A percentile compares a stretch with the other conserved stretches of the same genome.
phyloP scores from a whole-genome alignment of 495 filamentous ascomycete genomes.

The Cenococcum geophilum region DNA sequence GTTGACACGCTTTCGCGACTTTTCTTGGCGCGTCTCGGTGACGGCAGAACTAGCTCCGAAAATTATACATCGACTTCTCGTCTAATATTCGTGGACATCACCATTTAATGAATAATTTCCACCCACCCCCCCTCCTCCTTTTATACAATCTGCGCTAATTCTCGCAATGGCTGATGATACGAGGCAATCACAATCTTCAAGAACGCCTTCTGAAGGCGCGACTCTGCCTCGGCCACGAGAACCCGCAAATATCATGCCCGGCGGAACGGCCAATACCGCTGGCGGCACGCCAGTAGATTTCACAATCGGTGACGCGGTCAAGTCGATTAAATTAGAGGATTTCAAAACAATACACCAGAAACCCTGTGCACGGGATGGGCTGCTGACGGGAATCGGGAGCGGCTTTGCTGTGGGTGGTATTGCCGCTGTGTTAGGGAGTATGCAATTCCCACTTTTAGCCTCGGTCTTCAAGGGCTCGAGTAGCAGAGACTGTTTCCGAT shows the following conservation, averaged over 20 bases:
- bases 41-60: no score
- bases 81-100: conserved; percentile 3
- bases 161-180: conserved; percentile 53
- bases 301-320: conserved; percentile 57
- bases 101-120: conserved; percentile 1
- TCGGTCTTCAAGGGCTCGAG: conserved; percentile 4
- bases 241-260: conserved; percentile 43
- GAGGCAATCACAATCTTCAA: conserved; percentile 25
- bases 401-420: conserved; percentile 69
- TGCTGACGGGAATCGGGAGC: conserved; percentile 73
- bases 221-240: conserved; percentile 5
- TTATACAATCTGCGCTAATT: background rate
- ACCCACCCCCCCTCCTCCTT: conserved; percentile 2
- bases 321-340: conserved; percentile 61
- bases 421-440: conserved; percentile 70
- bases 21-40: background rate
- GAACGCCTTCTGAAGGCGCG: conserved; percentile 6
- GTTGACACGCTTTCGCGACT: background rate
- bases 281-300: conserved; percentile 40
- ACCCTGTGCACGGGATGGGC: conserved; percentile 76
- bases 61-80: background rate
- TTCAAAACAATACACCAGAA: conserved; percentile 67
- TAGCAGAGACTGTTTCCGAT: background rate
- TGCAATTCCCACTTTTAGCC: conserved; percentile 19
- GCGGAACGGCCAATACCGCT: conserved; percentile 41